Conservation (phyloP, 2,329 filamentous ascomycete genomes). For the Botrytis hyacinthi region DNA sequence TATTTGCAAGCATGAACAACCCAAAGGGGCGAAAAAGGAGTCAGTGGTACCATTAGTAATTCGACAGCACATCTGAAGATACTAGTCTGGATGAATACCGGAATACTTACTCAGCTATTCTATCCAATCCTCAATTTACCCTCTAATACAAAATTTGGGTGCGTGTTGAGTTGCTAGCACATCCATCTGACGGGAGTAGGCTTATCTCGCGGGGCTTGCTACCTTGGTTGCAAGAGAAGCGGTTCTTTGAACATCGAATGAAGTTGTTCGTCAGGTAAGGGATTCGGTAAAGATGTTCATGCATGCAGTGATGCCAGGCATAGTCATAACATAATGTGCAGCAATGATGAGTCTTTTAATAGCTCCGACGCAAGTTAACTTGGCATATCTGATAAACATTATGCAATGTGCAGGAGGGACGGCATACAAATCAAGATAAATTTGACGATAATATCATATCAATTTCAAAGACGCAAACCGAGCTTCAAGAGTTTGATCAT, state of each 20-base stretch:
- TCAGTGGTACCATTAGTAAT: not conserved
- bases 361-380: not conserved
- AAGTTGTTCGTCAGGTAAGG: not conserved
- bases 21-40: not conserved
- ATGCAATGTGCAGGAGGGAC: not conserved
- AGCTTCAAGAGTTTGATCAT: not conserved
- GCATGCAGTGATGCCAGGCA: not conserved
- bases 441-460: not conserved
- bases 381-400: not conserved
- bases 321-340: not conserved
- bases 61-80: constrained; percentile 6
- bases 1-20: not conserved
- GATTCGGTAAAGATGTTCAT: not conserved
- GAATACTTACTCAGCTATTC: not conserved
- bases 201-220: not conserved
- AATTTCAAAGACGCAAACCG: not conserved
- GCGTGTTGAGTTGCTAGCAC: not conserved
- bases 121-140: not conserved
- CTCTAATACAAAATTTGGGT: not conserved
- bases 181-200: not conserved
- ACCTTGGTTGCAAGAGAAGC: not conserved
- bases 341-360: not conserved
- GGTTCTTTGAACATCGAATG: not conserved
- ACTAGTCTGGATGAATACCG: not conserved
- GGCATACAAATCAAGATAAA: not conserved